These are phyloP conservation scores for Rosellinia necatrix DNA, from an alignment of 2,329 filamentous ascomycete species.

Conservation along the genomic window DNA sequence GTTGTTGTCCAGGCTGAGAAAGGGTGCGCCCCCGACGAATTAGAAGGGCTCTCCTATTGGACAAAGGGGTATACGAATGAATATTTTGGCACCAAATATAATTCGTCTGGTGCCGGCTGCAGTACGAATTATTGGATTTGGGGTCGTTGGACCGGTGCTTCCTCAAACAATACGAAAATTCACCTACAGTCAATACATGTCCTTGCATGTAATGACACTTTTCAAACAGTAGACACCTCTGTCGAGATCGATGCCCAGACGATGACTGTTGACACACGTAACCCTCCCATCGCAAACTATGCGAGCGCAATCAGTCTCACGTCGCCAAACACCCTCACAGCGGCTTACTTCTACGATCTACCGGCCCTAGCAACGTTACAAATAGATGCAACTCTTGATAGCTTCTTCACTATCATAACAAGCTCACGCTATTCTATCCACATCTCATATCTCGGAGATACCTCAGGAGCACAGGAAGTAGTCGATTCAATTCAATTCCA, in stretches of 20 bases:
- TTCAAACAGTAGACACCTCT: background rate
- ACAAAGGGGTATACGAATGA: background rate
- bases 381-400: too few species aligned
- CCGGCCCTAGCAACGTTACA: background rate
- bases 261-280: background rate
- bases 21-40: background rate
- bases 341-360: background rate
- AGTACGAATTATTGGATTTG: background rate
- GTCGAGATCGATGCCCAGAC: background rate
- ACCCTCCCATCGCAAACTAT: background rate
- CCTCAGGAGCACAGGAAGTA: background rate
- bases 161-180: background rate
- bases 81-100: background rate
- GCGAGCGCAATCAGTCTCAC: background rate
- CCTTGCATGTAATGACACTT: constrained; percentile 6
- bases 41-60: background rate
- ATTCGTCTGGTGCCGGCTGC: background rate
- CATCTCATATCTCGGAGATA: background rate
- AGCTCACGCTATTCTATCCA: constrained; percentile 2
- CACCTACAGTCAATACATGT: background rate
- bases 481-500: constrained; percentile 2
- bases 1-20: background rate
- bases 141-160: background rate
- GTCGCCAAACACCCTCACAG: background rate
- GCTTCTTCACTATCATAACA: background rate